Base-by-base conservation (phyloP, 2,329 filamentous ascomycete species). In the Xylariaceae sp. region DNA sequence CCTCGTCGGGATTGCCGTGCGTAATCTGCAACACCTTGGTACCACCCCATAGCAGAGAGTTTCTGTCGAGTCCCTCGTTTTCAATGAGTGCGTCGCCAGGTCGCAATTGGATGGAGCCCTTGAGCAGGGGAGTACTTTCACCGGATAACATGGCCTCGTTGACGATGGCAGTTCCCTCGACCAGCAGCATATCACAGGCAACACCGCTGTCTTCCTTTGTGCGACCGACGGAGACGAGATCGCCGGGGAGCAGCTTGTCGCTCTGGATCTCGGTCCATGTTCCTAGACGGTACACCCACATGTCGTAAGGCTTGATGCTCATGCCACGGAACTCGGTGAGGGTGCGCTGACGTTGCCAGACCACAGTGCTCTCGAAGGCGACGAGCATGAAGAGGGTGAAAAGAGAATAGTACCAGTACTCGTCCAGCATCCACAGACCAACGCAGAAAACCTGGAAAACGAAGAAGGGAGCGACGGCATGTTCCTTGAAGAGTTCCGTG, bases 371-470 rank as follows among this genome's bases (percentile, higher is more conserved):
- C 79, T 99, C 94, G 68, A 99, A 99, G 60, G 86, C 88, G 66
- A 99, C 91, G 58, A 99, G 85, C 95, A 99, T 99, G 78, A 97
- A 92, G 18, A 99, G 86, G 0, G 95, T 99, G 76, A 99, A 99
- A 17, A 99, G 84, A 62, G 94, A 97, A 78, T 99, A 99, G 80
- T 99, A 99, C 94, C 95, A 99, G 78, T 97, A 99, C 77, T 99
- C 95, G 72, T 99, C 94, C 72, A 99, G 79, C 87, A 97, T 90
- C 94, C 94, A 99, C 62, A 99, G 79, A 13, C 94, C 95, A 60
- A 99, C 94, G 69, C 95, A 99, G 80, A 99, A 99, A 62, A 99
- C 82, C 80, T 99, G 94, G 78, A 99, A 99, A 64, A 99, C 92
- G 76, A 99, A 99, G 81, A 99, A 99, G 4, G 94, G 94, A 18